Base-by-base conservation (phyloP, 164 flowering plant genomes). In the Berberis thunbergii region DNA sequence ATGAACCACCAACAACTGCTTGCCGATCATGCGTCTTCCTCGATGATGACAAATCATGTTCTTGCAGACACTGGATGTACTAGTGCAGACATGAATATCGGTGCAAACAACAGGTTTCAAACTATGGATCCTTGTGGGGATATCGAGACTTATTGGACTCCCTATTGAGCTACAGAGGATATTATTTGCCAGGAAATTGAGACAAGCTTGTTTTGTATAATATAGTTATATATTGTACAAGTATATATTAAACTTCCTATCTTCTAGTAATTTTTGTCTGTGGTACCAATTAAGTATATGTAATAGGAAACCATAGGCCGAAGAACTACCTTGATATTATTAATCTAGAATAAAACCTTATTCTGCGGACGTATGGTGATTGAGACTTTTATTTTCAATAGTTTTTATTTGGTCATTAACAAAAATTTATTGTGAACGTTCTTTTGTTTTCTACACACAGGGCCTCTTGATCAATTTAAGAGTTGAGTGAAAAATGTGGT, bases 71-170 rank as follows among this genome's bases (percentile, higher is more conserved):
- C 62, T 2, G 50, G 9, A 43, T 72, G 69, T 10, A 72, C 68
- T 62, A 75, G 56, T 40, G 59, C 57, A 12, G 83, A 82, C 38
- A 77, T 77, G 74, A 68, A 62, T 50, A 59, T 44, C 3, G 61
- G 44, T 64, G 76, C 75, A 7, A 54, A 48, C 12, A 61, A 61
- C 54, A 75, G 87, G 66, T 79, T 62, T 59, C 76, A 81, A 77
- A 66, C 76, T 13, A 67, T 81, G 77, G 90, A 85, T 12, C 80
- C 81, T 7, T 81, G 87, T 72, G 68, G 79, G 77, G 88, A 86
- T 50, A 68, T 86, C 39, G 96, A 86, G 58, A 73, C 54, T 59
- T 88, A 80, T 65, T 88, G 96, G 96, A 79, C 87, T 66, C 39
- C 83, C 4, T 83, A 78, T 60, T 81, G 71, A 72, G 41, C 13